Evolutionary conservation across 495 filamentous ascomycete genomes (phyloP), one percentile per base, ranked within the genome.

Genomic region (Amphirosellinia nigrospora): DNA sequence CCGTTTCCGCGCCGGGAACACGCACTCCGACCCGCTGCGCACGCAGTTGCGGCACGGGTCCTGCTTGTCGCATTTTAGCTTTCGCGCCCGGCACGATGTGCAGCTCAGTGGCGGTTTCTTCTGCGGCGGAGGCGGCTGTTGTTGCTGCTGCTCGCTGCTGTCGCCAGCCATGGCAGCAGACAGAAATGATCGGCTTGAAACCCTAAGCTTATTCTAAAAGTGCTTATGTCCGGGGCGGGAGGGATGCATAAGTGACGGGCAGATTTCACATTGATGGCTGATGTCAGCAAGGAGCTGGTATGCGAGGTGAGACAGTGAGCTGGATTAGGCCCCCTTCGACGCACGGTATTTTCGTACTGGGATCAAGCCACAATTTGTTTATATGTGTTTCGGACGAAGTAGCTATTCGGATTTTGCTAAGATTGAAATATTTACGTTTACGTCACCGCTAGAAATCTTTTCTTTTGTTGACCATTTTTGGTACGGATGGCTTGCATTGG

Each of bases 71-170:
- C 92, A 94, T 71, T 89, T 90, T 4, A 94, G 88, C 73, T 94
- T 94, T 30, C 92, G 82, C 71, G 88, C 84, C n/a, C 91, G 86
- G 76, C 92, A 94, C 36, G 89, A 92, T 2, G 90, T 86, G 79
- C 92, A 94, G 69, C 80, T 78, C 58, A 90, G 82, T 10, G 64
- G 64, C 28, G 64, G 64, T 46, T 53, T 58, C 23, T 67, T 67
- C 36, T 43, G 52, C 4, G 4, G 39, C 48, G 26, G 30, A 13
- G 8, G 26, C 53, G 32, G 46, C 48, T 43, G 39, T 9, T 39
- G 60, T 13, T 23, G 48, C 48, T 52, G 48, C 23, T 52, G 56
- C 30, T 56, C 32, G 55, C 58, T 52, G 52, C 52, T 23, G 34
- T 28, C 34, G 34, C 30, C 59, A 11, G 38, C 59, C 59, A 62